A percentile compares a stretch with the other conserved stretches of the same genome.
phyloP scores from a whole-genome alignment of 2,329 filamentous ascomycete species.

The Diplodia corticola region DNA sequence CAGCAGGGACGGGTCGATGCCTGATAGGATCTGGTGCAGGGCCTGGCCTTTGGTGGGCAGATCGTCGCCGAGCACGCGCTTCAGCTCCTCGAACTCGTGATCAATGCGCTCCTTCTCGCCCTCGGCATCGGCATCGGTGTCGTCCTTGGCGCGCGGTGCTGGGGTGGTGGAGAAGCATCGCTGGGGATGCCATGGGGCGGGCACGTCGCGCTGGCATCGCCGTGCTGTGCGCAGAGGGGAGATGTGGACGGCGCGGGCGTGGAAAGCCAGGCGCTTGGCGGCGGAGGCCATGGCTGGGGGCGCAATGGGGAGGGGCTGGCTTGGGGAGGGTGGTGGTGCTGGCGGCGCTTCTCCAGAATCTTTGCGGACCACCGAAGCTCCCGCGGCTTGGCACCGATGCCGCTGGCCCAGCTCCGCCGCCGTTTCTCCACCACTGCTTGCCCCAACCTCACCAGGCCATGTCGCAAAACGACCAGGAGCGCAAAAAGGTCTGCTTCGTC shows the following conservation, averaged over 20 bases:
- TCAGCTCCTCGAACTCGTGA: constrained; percentile 15
- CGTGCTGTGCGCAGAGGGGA: background rate
- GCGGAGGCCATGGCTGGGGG: constrained; percentile 21
- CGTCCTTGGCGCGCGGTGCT: constrained; percentile 15
- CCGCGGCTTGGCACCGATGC: constrained; percentile 15
- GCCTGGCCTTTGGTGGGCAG: constrained; percentile 13
- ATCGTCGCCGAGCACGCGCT: constrained; percentile 18
- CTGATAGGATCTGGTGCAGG: background rate
- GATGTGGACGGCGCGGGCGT: constrained; percentile 6
- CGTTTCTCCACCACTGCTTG: background rate
- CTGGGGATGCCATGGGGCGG: constrained; percentile 11
- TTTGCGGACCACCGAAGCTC: constrained; percentile 13
- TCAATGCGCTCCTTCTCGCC: background rate
- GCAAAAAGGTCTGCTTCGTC: constrained; percentile 67
- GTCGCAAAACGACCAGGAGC: background rate
- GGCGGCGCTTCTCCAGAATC: constrained; percentile 12
- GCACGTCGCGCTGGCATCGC: background rate
- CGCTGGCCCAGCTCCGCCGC: background rate
- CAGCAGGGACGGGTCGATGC: background rate
- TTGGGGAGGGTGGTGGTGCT: constrained; percentile 12
- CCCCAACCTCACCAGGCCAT: background rate
- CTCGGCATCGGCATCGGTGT: constrained; percentile 8
- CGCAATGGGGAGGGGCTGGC: constrained; percentile 3
- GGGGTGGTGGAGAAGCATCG: constrained; percentile 17
- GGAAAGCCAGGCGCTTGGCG: constrained; percentile 20